phyloP scores from a whole-genome alignment of 371 early-diverging fungal genomes.

The Synchytrium microbalum region DNA sequence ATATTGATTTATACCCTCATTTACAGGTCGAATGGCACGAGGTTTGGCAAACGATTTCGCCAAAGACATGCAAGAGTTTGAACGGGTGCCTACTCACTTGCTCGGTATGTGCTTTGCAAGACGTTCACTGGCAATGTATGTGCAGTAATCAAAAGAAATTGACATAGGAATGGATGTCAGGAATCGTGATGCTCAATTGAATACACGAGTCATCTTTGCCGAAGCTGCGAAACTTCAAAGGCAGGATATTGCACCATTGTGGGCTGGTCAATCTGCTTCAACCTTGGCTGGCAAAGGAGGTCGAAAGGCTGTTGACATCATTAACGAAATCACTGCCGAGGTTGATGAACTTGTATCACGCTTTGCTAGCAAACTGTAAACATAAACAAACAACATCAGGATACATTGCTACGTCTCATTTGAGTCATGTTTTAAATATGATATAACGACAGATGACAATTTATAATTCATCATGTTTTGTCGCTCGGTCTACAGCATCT shows the following conservation, averaged over 20 bases:
- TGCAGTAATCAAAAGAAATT: too few relatives aligned
- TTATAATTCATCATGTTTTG: too few relatives aligned
- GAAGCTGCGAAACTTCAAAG: background rate
- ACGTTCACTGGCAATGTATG: too few relatives aligned
- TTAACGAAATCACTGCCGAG: background rate
- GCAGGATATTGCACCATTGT: background rate
- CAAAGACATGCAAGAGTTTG: background rate
- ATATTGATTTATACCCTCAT: too few relatives aligned
- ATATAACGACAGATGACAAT: too few relatives aligned
- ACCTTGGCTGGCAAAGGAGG: background rate
- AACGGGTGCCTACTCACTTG: background rate
- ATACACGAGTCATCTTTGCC: background rate
- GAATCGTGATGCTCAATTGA: background rate
- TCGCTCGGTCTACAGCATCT: too few relatives aligned
- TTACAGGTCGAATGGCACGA: background rate
- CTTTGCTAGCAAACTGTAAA: background rate
- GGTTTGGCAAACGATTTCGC: background rate
- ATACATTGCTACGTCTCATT: too few relatives aligned
- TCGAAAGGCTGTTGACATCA: background rate
- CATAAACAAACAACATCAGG: too few relatives aligned
- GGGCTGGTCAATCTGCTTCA: background rate
- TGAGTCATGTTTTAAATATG: too few relatives aligned
- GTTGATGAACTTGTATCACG: background rate
- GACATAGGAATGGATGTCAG: background rate
- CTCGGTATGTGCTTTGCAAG: background rate